Evolutionary conservation across 441 rosid species (phyloP), one percentile per base, ranked within the genome.

Genomic region (Populus hybrid): DNA sequence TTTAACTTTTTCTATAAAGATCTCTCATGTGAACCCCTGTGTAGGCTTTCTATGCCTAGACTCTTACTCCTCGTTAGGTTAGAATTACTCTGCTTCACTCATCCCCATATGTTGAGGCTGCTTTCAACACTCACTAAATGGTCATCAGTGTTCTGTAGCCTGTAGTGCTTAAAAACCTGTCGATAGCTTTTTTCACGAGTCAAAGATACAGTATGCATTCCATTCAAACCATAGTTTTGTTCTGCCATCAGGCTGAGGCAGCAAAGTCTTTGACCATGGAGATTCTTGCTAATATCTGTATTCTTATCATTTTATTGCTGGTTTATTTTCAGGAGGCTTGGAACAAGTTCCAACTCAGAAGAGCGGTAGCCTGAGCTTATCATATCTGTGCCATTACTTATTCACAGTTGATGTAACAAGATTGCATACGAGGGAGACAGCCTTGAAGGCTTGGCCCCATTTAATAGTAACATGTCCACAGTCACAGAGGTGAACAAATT

Each of bases 301-400:
- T 18, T 72, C 24, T 59, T 71, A 76, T 18, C 31, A 56, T 76
- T 73, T 31, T 61, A 28, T 73, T 74, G 64, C 66, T 24, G 80
- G 35, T 83, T 72, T 72, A 76, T 81, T 74, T 85, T 23, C 95
- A 94, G 97, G 98, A 94, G 85, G 97, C 93, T 64, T 95, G 95
- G 98, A 89, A 87, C 90, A 94, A 82, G 82, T 95, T 92, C 91
- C 91, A 95, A 89, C 84, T 92, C 97, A 0, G 97, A 90, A 84
- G 98, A 95, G 88, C 86, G 94, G 83, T 91, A 91, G 83, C 66
- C 50, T 20, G 87, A 90, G 82, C 69, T 28, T 12, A 50, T 35
- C 21, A 26, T 75, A 35, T 33, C 16, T n/a, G 38, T 61, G 68
- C 63, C 69, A 74, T 36, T 68, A 74, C 71, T 50, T 69, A 45